Evolutionary conservation across 2,329 filamentous ascomycete species (phyloP).

Genomic region (Clarireedia sp.): DNA sequence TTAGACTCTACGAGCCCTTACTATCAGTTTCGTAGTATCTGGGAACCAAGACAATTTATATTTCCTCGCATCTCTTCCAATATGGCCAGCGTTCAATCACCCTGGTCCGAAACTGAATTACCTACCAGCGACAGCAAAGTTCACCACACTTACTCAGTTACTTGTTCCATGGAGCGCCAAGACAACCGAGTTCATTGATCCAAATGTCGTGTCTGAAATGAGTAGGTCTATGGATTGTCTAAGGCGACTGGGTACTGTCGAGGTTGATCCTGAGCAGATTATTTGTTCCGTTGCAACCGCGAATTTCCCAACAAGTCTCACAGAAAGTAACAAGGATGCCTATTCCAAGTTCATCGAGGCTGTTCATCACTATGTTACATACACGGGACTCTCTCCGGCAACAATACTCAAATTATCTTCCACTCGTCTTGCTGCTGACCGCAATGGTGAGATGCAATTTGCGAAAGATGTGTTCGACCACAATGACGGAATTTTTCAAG

Average conservation of each 20-base stretch:
- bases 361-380: background rate
- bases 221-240: background rate
- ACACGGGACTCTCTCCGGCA: background rate
- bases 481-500: constrained; percentile 19
- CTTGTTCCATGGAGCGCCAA: constrained; percentile 21
- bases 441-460: constrained; percentile 12
- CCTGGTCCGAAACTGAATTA: background rate
- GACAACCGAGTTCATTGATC: constrained; percentile 15
- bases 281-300: background rate
- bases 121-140: constrained; percentile 14
- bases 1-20: too few species aligned
- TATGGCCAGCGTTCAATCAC: constrained; percentile 13
- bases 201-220: background rate
- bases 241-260: background rate
- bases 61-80: constrained; percentile 7
- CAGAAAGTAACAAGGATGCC: background rate
- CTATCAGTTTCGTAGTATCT: background rate
- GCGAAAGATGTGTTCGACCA: constrained; percentile 22
- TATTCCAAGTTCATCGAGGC: constrained; percentile 7
- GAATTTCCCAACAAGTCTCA: constrained; percentile 2
- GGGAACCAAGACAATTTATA: constrained; percentile 4
- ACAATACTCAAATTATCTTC: background rate
- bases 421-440: constrained; percentile 14
- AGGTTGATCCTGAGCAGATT: background rate
- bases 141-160: constrained; percentile 14